A percentile compares a stretch with the other conserved stretches of the same genome.
Evolutionary conservation across 768 basidiomycete genomes (phyloP).

Genomic region (Hortiboletus campestris): DNA sequence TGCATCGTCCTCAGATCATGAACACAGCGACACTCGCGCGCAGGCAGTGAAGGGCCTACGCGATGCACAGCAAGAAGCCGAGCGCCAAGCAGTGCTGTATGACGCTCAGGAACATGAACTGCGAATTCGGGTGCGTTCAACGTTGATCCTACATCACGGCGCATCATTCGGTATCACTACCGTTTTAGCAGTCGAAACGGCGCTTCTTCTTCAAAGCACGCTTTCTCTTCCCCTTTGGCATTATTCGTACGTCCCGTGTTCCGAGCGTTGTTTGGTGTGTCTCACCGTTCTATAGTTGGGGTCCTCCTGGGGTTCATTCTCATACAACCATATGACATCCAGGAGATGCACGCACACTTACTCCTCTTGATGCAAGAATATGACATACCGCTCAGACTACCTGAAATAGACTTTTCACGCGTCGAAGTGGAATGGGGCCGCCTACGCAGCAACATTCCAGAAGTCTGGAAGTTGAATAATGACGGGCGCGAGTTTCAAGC

Average conservation of each 20-base stretch:
- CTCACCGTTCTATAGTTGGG: conserved; percentile 49
- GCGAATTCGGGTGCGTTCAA: conserved; percentile 16
- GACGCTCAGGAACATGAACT: conserved; percentile 29
- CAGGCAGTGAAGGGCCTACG: conserved; percentile 3
- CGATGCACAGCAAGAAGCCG: conserved; percentile 20
- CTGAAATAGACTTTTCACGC: conserved; percentile 63
- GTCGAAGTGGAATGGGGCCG: conserved; percentile 72
- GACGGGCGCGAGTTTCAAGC: conserved; percentile 81
- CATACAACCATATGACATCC: conserved; percentile 64
- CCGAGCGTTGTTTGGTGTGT: not conserved
- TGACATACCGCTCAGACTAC: conserved; percentile 61
- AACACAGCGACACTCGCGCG: conserved; percentile 1
- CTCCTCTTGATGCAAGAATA: conserved; percentile 67
- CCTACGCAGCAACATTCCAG: conserved; percentile 67
- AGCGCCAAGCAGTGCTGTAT: conserved; percentile 23
- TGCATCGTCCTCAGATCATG: conserved; percentile 10
- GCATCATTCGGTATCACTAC: not conserved
- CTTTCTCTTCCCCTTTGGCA: conserved; percentile 71
- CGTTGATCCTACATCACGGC: not conserved
- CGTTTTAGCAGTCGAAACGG: conserved; percentile 13
- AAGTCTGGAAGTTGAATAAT: conserved; percentile 77
- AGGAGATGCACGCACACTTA: conserved; percentile 67
- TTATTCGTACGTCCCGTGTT: conserved; percentile 46
- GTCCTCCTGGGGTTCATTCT: conserved; percentile 60
- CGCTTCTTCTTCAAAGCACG: conserved; percentile 34